Percentiles rank a stretch among this genome's conserved stretches.
phyloP scores from a whole-genome alignment of 2,329 filamentous ascomycete species.

The Colletotrichum trifolii region DNA sequence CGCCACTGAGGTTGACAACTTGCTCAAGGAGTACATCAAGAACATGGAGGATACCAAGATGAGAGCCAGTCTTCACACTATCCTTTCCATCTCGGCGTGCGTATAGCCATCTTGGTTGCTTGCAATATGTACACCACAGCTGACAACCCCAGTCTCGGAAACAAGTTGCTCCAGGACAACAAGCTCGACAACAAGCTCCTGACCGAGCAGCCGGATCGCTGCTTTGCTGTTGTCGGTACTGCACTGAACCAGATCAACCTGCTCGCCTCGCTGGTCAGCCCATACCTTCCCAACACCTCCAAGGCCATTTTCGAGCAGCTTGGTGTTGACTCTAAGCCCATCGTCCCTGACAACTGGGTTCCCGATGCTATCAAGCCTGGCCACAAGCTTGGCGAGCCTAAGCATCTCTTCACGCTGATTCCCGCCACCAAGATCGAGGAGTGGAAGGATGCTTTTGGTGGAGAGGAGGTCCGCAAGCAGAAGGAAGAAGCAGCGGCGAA shows the following conservation, averaged over 20 bases:
- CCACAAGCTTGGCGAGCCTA: constrained; percentile 84
- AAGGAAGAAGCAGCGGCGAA: constrained; percentile 68
- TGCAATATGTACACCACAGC: constrained; percentile 16
- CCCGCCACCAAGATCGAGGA: constrained; percentile 83
- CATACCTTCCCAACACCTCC: constrained; percentile 87
- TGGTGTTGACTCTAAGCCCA: constrained; percentile 60
- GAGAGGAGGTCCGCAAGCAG: constrained; percentile 74
- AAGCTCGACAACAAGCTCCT: constrained; percentile 66
- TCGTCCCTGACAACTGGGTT: constrained; percentile 75
- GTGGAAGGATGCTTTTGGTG: constrained; percentile 82
- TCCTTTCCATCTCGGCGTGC: constrained; percentile 72
- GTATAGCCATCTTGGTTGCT: constrained; percentile 2
- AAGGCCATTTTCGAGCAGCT: constrained; percentile 83
- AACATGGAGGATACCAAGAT: constrained; percentile 79
- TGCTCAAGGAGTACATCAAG: constrained; percentile 74
- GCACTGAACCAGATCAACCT: constrained; percentile 87
- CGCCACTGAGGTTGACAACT: constrained; percentile 71
- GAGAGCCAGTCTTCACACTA: constrained; percentile 71
- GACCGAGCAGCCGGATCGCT: constrained; percentile 64
- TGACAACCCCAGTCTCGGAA: constrained; percentile 49
- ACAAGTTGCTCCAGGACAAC: constrained; percentile 63
- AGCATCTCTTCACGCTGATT: constrained; percentile 85
- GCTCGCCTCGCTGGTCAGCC: constrained; percentile 80
- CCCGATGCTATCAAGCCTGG: constrained; percentile 72
- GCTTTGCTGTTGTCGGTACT: constrained; percentile 74